These are phyloP conservation scores for Candida dajiaensis DNA, from an alignment of 805 yeast genomes.

Conservation along the genomic window DNA sequence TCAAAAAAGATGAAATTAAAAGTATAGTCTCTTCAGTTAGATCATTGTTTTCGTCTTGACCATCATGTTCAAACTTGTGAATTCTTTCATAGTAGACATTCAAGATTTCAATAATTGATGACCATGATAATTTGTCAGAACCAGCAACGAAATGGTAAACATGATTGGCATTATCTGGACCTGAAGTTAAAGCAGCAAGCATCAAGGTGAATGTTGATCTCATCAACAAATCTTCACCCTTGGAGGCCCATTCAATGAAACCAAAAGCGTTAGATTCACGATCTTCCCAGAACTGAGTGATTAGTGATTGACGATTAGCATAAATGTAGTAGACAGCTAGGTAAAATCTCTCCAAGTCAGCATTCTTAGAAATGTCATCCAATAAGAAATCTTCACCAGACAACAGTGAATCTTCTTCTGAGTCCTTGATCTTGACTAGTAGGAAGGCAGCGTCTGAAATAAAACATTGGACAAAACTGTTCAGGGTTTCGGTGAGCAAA, in stretches of 20 bases:
- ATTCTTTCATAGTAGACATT: constrained; percentile 46
- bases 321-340: constrained; percentile 67
- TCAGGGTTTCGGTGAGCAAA: constrained; percentile 36
- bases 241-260: constrained; percentile 83
- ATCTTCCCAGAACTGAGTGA: constrained; percentile 64
- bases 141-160: constrained; percentile 41
- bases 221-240: constrained; percentile 73
- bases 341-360: constrained; percentile 86
- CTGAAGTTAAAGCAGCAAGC: constrained; percentile 66
- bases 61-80: constrained; percentile 27
- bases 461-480: constrained; percentile 47
- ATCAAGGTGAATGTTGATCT: constrained; percentile 77
- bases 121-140: constrained; percentile 46
- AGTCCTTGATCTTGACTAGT: constrained; percentile 60
- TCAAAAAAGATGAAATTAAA: constrained; percentile 66
- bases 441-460: constrained; percentile 61
- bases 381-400: constrained; percentile 51
- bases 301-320: constrained; percentile 50
- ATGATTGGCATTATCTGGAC: constrained; percentile 47
- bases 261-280: constrained; percentile 64
- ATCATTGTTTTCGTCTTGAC: constrained; percentile 38
- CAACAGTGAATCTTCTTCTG: constrained; percentile 65
- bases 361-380: constrained; percentile 62
- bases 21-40: constrained; percentile 77
- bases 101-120: constrained; percentile 46